Evolutionary conservation across 768 basidiomycete species (phyloP), one percentile per base, ranked within the genome.

Genomic region (Pisolithus tinctorius): DNA sequence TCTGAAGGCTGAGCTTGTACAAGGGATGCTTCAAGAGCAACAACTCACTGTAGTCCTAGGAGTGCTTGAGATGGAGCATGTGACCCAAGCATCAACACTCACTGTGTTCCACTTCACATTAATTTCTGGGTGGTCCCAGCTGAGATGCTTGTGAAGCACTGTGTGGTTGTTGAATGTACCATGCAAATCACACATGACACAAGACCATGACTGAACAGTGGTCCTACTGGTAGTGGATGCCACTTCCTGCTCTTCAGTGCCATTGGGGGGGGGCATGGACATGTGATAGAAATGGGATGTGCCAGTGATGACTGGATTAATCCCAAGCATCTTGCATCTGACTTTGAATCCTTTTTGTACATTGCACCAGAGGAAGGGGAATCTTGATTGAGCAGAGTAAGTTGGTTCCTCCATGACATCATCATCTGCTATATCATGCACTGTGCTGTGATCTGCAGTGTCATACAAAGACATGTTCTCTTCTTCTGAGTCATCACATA

Each of bases 291-390:
- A 27, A 69, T 53, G 43, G 58, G 38, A 36, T 17, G 54, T 38
- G 9, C 31, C 3, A 57, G 64, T 36, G 48, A 55, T 53, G 58
- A 49, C 47, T 20, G 66, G 67, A 3, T 69, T 67, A 26, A 83
- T 59, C 11, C 68, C 66, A 16, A 66, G 56, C 36, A 48, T 53
- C 27, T 49, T 55, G 59, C 82, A 85, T 23, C 69, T 69, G 17
- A 53, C 37, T 17, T 49, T 53, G 58, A 86, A 86, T 1, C 79
- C 78, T 3, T 45, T 57, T 13, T 72, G 69, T 16, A 86, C 57
- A 56, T 78, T 80, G 14, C 80, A 76, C 26, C 62, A 66, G 17
- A 83, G 68, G 59, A 86, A 86, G 0, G 84, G 84, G 4, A 84
- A 70, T 46, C 67, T 69, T 16, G 54, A 56, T 10, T 68, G 65